These are phyloP conservation scores for Aspergillaceae sp. DNA, from an alignment of 2,329 filamentous ascomycete species.

Conservation along the genomic window DNA sequence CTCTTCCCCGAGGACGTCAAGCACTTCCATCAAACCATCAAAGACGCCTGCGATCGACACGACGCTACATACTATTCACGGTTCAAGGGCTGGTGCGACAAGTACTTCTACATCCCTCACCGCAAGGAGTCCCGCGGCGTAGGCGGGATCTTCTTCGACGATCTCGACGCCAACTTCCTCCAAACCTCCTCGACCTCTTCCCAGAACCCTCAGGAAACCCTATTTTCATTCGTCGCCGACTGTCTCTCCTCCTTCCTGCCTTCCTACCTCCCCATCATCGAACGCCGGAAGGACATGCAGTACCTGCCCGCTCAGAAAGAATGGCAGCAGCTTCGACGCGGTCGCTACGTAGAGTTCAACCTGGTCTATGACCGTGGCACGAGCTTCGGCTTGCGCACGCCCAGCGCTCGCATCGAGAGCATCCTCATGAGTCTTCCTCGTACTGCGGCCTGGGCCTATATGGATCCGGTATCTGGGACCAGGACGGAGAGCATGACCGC, in stretches of 20 bases:
- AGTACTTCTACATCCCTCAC: conserved; percentile 94
- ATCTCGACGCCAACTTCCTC: conserved; percentile 60
- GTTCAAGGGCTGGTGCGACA: conserved; percentile 98
- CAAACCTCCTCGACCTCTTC: conserved; percentile 36
- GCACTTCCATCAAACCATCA: conserved; percentile 91
- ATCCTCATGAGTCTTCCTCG: conserved; percentile 95
- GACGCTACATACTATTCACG: conserved; percentile 83
- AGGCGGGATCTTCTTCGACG: conserved; percentile 98
- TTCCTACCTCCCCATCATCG: conserved; percentile 80
- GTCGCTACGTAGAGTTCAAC: conserved; percentile 98
- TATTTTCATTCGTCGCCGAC: conserved; percentile 82
- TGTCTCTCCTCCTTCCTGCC: conserved; percentile 81
- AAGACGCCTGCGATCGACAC: conserved; percentile 86
- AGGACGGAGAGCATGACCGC: conserved; percentile 37
- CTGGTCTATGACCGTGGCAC: conserved; percentile 94
- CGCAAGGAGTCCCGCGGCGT: conserved; percentile 77
- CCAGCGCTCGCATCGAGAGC: conserved; percentile 84
- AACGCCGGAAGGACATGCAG: conserved; percentile 83
- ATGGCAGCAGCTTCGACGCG: conserved; percentile 91
- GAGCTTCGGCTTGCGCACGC: conserved; percentile 86
- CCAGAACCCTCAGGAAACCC: conserved; percentile 77
- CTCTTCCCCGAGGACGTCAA: conserved; percentile 95
- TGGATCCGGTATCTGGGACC: conserved; percentile 55
- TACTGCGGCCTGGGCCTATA: conserved; percentile 91
- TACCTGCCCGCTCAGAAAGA: conserved; percentile 79